phyloP scores from a whole-genome alignment of 805 yeast species.

The Starmerella potacharoeniae region DNA sequence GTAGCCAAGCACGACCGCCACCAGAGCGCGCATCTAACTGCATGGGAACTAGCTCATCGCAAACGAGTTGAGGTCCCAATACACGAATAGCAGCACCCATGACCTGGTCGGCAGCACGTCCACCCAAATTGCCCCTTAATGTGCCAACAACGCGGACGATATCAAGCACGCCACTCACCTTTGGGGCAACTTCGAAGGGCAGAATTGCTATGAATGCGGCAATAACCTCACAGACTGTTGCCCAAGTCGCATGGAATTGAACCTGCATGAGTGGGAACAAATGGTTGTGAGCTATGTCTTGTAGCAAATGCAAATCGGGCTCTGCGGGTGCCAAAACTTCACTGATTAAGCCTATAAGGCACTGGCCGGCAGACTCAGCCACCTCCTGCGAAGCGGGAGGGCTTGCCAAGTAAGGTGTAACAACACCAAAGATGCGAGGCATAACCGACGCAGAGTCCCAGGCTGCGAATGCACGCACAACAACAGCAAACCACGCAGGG shows the following conservation, averaged over 20 bases:
- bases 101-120: constrained; percentile 68
- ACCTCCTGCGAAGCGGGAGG: constrained; percentile 36
- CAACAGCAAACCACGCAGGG: constrained; percentile 90
- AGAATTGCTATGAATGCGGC: constrained; percentile 46
- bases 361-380: constrained; percentile 69
- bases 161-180: constrained; percentile 36
- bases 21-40: constrained; percentile 49
- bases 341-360: constrained; percentile 65
- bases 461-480: constrained; percentile 55
- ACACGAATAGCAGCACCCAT: constrained; percentile 67
- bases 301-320: constrained; percentile 20
- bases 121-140: constrained; percentile 43
- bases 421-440: constrained; percentile 46
- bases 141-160: constrained; percentile 66
- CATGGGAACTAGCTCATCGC: constrained; percentile 51
- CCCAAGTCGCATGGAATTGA: constrained; percentile 63
- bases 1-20: constrained; percentile 90
- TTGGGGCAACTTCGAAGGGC: constrained; percentile 54
- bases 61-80: constrained; percentile 76
- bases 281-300: constrained; percentile 40
- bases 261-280: constrained; percentile 55
- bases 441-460: constrained; percentile 23
- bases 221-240: constrained; percentile 59
- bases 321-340: constrained; percentile 41
- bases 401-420: constrained; percentile 46